Conservation (phyloP, 2,329 filamentous ascomycete genomes). For the Aspergillus versicolor region DNA sequence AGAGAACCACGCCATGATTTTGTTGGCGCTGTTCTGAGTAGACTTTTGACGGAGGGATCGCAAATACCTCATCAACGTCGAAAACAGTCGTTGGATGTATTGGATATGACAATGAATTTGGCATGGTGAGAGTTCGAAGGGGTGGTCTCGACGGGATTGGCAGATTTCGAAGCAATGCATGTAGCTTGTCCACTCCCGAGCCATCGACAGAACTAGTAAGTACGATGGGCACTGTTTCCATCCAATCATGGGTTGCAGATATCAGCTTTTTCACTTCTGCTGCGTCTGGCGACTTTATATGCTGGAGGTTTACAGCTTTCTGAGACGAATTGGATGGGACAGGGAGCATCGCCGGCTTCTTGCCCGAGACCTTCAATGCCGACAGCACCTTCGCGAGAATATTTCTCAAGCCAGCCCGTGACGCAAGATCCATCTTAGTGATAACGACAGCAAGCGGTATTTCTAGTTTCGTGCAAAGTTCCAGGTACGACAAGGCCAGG, state of each 20-base stretch:
- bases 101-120: slow-evolving; percentile 11
- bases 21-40: slow-evolving; percentile 44
- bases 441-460: slow-evolving; percentile 78
- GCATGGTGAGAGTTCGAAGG: slow-evolving; percentile 22
- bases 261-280: slow-evolving; percentile 59
- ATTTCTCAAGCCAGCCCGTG: slow-evolving; percentile 66
- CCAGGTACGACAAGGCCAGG: slow-evolving; percentile 75
- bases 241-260: slow-evolving; percentile 39
- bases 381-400: slow-evolving; percentile 74
- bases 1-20: slow-evolving; percentile 70
- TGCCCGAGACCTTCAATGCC: slow-evolving; percentile 71
- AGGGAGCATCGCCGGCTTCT: slow-evolving; percentile 69
- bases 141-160: slow-evolving; percentile 59
- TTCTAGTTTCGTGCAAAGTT: slow-evolving; percentile 77
- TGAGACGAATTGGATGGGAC: slow-evolving; percentile 47
- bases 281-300: slow-evolving; percentile 57
- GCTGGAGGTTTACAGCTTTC: slow-evolving; percentile 53
- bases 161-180: slow-evolving; percentile 75
- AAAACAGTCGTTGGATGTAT: slow-evolving; percentile 68
- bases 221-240: slow-evolving; percentile 72
- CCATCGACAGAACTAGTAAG: slow-evolving; percentile 86
- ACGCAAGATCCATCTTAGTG: slow-evolving; percentile 87
- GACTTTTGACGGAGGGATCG: slow-evolving; percentile 64
- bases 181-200: slow-evolving; percentile 74
- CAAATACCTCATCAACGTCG: slow-evolving; percentile 88